Percentiles rank a stretch among this genome's conserved stretches.
phyloP scores from a whole-genome alignment of 2,329 filamentous ascomycete species.

The Lachnellula occidentalis region DNA sequence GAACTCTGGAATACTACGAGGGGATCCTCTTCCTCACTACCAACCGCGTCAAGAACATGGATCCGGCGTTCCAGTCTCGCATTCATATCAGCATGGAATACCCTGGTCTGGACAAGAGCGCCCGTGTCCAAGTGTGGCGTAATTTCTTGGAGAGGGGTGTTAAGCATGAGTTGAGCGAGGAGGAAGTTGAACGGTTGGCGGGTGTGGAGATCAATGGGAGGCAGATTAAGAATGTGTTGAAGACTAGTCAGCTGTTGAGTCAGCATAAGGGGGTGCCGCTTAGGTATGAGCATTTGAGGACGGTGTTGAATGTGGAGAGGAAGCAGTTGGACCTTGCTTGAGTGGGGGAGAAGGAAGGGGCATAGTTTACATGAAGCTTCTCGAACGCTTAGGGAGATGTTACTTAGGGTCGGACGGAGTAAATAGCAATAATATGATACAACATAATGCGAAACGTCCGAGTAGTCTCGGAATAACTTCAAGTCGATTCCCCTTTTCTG shows the following conservation, averaged over 20 bases:
- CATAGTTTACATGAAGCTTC: too few species aligned
- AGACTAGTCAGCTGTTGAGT: slow-evolving; percentile 28
- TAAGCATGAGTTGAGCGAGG: slow-evolving; percentile 16
- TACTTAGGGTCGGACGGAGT: neutral
- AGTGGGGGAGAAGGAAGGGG: too few species aligned
- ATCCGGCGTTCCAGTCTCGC: slow-evolving; percentile 32
- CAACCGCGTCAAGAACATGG: slow-evolving; percentile 31
- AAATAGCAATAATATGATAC: neutral
- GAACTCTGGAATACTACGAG: slow-evolving; percentile 35
- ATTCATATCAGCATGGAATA: slow-evolving; percentile 31
- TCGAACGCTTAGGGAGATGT: too few species aligned
- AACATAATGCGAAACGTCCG: neutral
- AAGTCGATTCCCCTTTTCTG: too few species aligned
- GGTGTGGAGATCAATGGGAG: slow-evolving; percentile 30
- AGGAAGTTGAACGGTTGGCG: slow-evolving; percentile 15
- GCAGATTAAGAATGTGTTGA: slow-evolving; percentile 34
- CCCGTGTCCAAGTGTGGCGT: slow-evolving; percentile 20
- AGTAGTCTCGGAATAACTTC: too few species aligned
- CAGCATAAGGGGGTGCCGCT: slow-evolving; percentile 22
- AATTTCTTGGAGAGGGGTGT: slow-evolving; percentile 15
- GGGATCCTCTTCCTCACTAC: slow-evolving; percentile 37
- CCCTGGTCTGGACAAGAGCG: slow-evolving; percentile 10
- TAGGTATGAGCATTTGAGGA: slow-evolving; percentile 22
- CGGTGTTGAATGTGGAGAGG: neutral
- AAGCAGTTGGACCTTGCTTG: neutral